Base-by-base conservation (phyloP, 1,284 basidiomycete genomes). In the Golubevia pallescens region DNA sequence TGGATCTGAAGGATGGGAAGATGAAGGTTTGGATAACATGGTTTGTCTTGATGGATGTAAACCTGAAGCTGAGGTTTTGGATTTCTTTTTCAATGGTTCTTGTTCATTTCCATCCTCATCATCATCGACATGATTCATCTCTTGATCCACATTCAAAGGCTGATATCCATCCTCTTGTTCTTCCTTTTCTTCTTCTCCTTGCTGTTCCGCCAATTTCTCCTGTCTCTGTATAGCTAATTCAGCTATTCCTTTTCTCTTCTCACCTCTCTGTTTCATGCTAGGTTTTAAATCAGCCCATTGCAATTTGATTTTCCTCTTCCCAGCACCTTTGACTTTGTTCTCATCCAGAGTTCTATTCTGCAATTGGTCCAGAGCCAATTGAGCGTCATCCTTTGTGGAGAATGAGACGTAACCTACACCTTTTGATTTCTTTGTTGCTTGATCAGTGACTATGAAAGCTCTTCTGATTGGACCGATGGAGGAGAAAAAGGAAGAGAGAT, bases 371-470 rank as follows among this genome's bases (percentile, higher is more conserved):
- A 38, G 10, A 5, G 34, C 34, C 34, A 38, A 38, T 38, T 38
- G 34, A 38, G 95, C 97, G 87, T 99, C 97, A 77, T 97, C 93
- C 63, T 89, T 90, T 70, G 94, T 89, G 1, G 95, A 91, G 86
- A 95, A 99, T 0, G 94, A 92, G 68, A 98, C 94, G 86, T 98
- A 99, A 69, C 96, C 96, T n/a, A 98, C 94, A 74, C 96, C 97
- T 85, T 97, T 97, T 2, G 94, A 95, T 32, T 91, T 89, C 51
- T 93, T 92, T 0, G 92, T 90, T 42, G 68, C 91, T 57, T 89
- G 90, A 69, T 93, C 92, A 2, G 91, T 90, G 10, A 98, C 96
- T 1, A 99, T 91, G 82, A 99, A 99, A 0, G 95, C 96, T 48
- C 93, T 92, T 57, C 94, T 90, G 20, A 99, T 91, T 10, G 96